Base-by-base conservation (phyloP, 2,329 filamentous ascomycete genomes). In the Tolypocladium tundrense region DNA sequence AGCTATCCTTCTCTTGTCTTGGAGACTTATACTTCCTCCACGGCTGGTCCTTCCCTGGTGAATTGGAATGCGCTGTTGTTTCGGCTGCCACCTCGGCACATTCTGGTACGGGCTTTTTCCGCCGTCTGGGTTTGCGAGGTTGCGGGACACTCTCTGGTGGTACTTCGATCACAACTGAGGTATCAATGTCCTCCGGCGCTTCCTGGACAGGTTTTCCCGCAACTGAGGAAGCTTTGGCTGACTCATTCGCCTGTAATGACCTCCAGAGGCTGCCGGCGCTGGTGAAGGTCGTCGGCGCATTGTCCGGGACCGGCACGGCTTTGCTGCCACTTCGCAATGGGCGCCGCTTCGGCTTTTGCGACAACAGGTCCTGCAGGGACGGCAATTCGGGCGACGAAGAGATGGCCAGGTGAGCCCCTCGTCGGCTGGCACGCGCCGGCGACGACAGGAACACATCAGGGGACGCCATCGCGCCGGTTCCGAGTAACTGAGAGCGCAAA, bases 341-440 rank as follows among this genome's bases (percentile, higher is more conserved):
- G 3, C 73, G 64, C 13, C 64, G 70, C 33, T 64, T 72, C 13
- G 64, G 61, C 31, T 60, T 61, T 48, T 74, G 77, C 3, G 73
- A 70, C 1, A 80, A 62, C 11, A 85, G 66, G 3, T 83, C 75
- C 42, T 73, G 72, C 0, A 84, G 68, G 0, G 81, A 75, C 3
- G 82, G 82, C 0, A 85, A 68, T n/a, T 74, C 74, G n/a, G 81
- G 80, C 5, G 81, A 83, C 0, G 80, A 83, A 0, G 80, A 80
- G 10, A 66, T 51, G 16, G 60, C 60, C 37, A 69, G 58, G 37
- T 70, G 63, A 21, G 71, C 65, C 57, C 68, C 60, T 58, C 48
- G 70, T 63, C 62, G 72, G 67, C 70, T 61, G 54, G 63, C 69
- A 58, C 69, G 63, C 60, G 65, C 53, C 53, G 67, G 62, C 57